Evolutionary conservation across 495 filamentous ascomycete genomes (phyloP).

Genomic region (Aspergillus panamensis): DNA sequence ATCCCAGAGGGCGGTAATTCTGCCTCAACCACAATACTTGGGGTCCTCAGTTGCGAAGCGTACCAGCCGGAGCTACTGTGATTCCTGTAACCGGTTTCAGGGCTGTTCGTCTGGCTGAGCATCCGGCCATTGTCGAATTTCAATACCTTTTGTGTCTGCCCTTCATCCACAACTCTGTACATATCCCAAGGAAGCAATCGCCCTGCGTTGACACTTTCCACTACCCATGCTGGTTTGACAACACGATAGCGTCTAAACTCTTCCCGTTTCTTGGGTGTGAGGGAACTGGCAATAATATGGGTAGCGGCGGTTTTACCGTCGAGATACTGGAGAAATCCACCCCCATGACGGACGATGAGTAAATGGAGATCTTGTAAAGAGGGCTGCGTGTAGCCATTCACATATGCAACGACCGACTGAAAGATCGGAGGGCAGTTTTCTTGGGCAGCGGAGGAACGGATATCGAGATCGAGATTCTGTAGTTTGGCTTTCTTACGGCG

Average conservation of each 20-base stretch:
- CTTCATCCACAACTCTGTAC: constrained; percentile 79
- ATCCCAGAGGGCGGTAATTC: background rate
- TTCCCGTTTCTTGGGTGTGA: constrained; percentile 86
- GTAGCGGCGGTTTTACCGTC: constrained; percentile 90
- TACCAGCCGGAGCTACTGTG: constrained; percentile 79
- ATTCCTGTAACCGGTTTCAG: constrained; percentile 59
- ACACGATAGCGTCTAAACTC: constrained; percentile 85
- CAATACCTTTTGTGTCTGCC: constrained; percentile 68
- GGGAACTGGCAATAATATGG: constrained; percentile 85
- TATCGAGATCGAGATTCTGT: constrained; percentile 83
- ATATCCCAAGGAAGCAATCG: constrained; percentile 78
- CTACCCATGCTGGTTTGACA: constrained; percentile 94
- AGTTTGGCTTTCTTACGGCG: constrained; percentile 92
- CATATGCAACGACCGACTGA: constrained; percentile 79
- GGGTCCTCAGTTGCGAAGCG: constrained; percentile 57
- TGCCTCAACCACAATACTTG: background rate
- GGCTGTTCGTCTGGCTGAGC: constrained; percentile 59
- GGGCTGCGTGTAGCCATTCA: constrained; percentile 92
- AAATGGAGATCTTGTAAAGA: constrained; percentile 81
- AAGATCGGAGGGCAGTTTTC: constrained; percentile 74
- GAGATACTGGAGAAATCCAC: constrained; percentile 91
- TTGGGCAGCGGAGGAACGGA: constrained; percentile 58
- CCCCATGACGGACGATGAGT: constrained; percentile 84
- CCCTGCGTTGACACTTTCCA: constrained; percentile 79
- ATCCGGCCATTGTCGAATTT: constrained; percentile 71